A percentile compares a stretch with the other conserved stretches of the same genome.
Conservation (phyloP, 345 rosid genomes). For the Brassica incana region DNA sequence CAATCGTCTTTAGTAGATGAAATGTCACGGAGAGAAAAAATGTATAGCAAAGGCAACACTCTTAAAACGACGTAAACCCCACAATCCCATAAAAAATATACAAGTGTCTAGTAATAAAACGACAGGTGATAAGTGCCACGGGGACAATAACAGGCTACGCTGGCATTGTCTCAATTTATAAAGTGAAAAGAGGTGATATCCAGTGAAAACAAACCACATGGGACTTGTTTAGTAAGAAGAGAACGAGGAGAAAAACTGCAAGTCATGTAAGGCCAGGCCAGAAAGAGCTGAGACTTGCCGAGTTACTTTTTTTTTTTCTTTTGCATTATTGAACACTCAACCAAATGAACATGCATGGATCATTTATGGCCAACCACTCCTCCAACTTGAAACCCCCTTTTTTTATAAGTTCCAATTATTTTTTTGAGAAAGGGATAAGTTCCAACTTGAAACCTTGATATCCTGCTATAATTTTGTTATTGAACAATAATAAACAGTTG, state of each 20-base stretch:
- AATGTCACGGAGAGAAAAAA: background rate
- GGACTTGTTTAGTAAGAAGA: slow-evolving; percentile 21
- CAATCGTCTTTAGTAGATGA: background rate
- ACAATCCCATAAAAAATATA: background rate
- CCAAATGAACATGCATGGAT: slow-evolving; percentile 29
- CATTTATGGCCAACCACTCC: slow-evolving; percentile 25
- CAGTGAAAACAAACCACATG: slow-evolving; percentile 23
- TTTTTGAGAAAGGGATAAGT: too few species aligned
- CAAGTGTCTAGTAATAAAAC: slow-evolving; percentile 17
- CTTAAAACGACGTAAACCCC: background rate
- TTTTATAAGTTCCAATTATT: too few species aligned
- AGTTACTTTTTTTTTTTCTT: background rate
- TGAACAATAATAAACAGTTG: background rate
- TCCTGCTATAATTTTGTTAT: background rate
- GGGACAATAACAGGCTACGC: slow-evolving; percentile 21
- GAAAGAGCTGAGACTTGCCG: slow-evolving; percentile 34
- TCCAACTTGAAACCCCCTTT: slow-evolving; percentile 14
- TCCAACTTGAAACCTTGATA: slow-evolving; percentile 7
- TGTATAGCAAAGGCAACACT: background rate
- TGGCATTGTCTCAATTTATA: slow-evolving; percentile 6
- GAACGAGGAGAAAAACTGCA: slow-evolving; percentile 37
- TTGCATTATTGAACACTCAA: slow-evolving; percentile 34
- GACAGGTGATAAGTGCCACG: slow-evolving; percentile 34
- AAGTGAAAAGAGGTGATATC: slow-evolving; percentile 12
- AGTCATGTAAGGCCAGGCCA: slow-evolving; percentile 33